Conservation (phyloP, 305 asterid species). For the Stenogyne calaminthoides region DNA sequence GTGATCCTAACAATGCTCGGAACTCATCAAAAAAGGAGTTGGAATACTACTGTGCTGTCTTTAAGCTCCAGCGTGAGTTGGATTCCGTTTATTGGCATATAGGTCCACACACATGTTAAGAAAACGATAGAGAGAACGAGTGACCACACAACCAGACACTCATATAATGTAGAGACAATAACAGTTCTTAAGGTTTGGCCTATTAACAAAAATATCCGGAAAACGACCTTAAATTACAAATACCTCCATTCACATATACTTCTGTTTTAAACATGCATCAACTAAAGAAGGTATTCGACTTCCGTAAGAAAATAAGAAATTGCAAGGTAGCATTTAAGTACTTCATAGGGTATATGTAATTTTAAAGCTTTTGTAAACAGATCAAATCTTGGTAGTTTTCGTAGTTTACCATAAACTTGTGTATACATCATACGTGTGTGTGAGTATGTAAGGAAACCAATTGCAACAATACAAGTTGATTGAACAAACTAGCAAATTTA, state of each 20-base stretch:
- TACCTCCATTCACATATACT: neutral
- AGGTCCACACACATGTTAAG: slow-evolving; percentile 7
- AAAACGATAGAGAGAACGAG: neutral
- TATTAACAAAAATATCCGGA: neutral
- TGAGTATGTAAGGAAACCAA: neutral
- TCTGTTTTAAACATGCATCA: neutral
- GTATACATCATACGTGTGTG: neutral
- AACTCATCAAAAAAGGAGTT: neutral
- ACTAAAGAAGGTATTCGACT: neutral
- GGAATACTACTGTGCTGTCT: neutral
- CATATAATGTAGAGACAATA: neutral
- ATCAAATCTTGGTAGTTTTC: neutral
- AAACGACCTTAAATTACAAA: neutral
- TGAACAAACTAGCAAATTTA: slow-evolving; percentile 9
- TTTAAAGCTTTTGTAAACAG: neutral
- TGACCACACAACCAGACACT: neutral
- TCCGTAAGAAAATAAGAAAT: neutral
- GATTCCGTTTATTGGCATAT: neutral
- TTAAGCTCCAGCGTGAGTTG: slow-evolving; percentile 12
- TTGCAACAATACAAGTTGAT: neutral
- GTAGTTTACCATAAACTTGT: neutral
- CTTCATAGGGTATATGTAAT: neutral
- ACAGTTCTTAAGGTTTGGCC: neutral
- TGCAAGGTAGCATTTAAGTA: neutral
- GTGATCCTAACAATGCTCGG: neutral